Percentiles rank a stretch among this genome's conserved stretches.
These are phyloP conservation scores for Pterulicium gracile DNA, from an alignment of 1,284 basidiomycete genomes.

Conservation along the genomic window DNA sequence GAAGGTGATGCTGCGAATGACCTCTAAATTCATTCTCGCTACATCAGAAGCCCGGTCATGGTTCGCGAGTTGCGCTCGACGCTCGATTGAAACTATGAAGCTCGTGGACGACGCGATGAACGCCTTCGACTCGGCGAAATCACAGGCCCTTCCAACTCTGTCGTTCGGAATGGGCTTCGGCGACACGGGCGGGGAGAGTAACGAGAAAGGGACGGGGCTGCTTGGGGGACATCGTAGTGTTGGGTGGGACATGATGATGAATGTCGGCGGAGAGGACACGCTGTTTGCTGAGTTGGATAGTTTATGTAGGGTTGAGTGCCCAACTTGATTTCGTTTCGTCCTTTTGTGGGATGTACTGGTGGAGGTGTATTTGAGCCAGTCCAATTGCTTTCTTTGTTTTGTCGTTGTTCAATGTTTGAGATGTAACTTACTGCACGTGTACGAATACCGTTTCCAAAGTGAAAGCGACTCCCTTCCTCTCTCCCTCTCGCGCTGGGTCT, in stretches of 20 bases:
- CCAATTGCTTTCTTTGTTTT: no score
- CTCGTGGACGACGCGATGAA: constrained; percentile 75
- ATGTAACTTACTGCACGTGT: no score
- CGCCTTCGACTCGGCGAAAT: constrained; percentile 54
- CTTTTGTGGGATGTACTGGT: no score
- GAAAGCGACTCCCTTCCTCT: no score
- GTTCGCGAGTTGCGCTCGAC: constrained; percentile 57
- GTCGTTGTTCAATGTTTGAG: no score
- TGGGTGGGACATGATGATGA: constrained; percentile 60
- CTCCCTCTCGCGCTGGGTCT: no score
- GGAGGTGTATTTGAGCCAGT: no score
- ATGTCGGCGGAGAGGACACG: constrained; percentile 44
- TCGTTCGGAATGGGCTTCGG: constrained; percentile 70
- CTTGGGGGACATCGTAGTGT: constrained; percentile 65
- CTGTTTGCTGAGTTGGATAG: constrained; percentile 72
- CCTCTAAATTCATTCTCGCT: constrained; percentile 45
- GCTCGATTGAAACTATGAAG: constrained; percentile 79
- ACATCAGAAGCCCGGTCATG: constrained; percentile 37
- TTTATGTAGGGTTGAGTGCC: constrained; percentile 51
- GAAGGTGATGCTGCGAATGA: constrained; percentile 52
- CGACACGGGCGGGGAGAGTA: constrained; percentile 54
- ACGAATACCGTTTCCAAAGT: no score
- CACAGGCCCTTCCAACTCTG: constrained; percentile 40
- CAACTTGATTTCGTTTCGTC: constrained; percentile 16
- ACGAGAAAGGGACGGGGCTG: constrained; percentile 64